These are phyloP conservation scores for Trichosanthes cucumerina DNA, from an alignment of 306 rosid species.

Conservation along the genomic window DNA sequence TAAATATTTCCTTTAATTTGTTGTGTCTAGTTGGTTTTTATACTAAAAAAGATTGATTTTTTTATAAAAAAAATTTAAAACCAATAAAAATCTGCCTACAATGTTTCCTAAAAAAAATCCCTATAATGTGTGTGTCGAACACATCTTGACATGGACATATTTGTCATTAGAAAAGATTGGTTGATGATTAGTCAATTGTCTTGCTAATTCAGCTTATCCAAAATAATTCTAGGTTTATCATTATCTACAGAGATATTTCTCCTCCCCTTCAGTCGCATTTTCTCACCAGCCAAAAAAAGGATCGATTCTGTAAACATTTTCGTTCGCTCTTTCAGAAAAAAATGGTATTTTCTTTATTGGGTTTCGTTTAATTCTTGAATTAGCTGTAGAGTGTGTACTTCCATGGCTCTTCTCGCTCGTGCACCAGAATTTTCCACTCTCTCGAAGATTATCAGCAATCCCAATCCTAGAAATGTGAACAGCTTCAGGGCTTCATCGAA, in stretches of 20 bases:
- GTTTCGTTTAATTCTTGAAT: not conserved
- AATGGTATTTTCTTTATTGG: not conserved
- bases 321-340: not conserved
- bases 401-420: constrained; percentile 51
- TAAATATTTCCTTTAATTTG: no score
- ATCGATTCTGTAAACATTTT: not conserved
- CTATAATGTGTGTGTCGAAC: not conserved
- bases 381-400: not conserved
- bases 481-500: constrained; percentile 22
- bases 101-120: no score
- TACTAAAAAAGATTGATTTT: no score
- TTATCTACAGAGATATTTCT: not conserved
- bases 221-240: not conserved
- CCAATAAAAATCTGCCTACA: no score
- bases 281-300: not conserved
- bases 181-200: not conserved
- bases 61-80: no score
- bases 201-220: not conserved
- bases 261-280: not conserved
- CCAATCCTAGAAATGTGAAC: constrained; percentile 28
- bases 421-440: constrained; percentile 30
- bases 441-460: constrained; percentile 15
- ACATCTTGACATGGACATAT: not conserved
- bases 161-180: not conserved
- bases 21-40: no score